Base-by-base conservation (phyloP, 2,329 filamentous ascomycete genomes). In the Penicillium sclerotiorum region DNA sequence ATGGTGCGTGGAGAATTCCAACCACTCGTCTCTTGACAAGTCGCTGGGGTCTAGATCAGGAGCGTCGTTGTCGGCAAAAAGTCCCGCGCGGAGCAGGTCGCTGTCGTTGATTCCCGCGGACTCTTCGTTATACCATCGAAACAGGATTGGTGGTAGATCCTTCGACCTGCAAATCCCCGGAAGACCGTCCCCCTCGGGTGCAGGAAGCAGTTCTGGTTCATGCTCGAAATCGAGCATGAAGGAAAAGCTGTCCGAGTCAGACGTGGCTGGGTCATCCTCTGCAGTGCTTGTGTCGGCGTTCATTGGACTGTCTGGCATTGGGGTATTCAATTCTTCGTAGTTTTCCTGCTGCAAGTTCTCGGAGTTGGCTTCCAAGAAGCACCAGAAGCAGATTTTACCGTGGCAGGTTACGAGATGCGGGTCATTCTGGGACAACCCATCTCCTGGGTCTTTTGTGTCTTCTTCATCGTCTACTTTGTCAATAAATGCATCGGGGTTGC, bases 91-190 rank as follows among this genome's bases (percentile, higher is more conserved):
- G n/a, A 69, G 61, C 0, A 52, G 12, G 1, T 27, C 49, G 2
- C 37, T 51, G 0, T 50, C 58, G 40, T 73, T 73, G 1, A 67
- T 46, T 0, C 71, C 71, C 36, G 62, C 61, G 0, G 65, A 68
- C 1, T 67, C 53, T 1, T 49, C 18, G 21, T 70, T 69, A 1
- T 58, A 68, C 55, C 65, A 73, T 11, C 71, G 54, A 40, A 67
- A 73, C 1, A 72, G 30, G 1, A 73, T n/a, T 0, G 50, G 55
- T 8, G 70, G 68, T 3, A 64, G 21, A 18, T 57, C 15, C 13
- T 32, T 5, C 2, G 17, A 12, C 13, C 20, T 18, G 15, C 45
- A 52, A 17, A 17, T 32, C 9, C 40, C 44, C 21, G 22, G 25
- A 25, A 32, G 17, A 15, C 15, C 2, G 2, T 27, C n/a, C 1